These are phyloP conservation scores for Argentina anserina DNA, from an alignment of 306 rosid genomes.

Conservation along the genomic window DNA sequence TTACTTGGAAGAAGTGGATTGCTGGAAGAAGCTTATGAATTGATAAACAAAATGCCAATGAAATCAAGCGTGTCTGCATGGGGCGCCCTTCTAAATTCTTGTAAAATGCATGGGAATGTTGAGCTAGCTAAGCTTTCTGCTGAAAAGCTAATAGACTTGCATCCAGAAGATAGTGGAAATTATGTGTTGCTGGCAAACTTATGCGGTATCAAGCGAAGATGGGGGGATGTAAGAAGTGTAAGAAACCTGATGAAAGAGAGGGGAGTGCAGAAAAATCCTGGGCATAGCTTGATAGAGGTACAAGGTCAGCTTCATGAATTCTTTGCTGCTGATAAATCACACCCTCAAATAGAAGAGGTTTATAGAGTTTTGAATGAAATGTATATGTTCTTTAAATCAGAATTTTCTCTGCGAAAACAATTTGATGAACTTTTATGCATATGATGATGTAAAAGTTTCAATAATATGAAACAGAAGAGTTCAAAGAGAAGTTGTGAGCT, in stretches of 20 bases:
- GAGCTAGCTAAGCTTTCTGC: conserved; percentile 61
- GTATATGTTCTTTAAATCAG: conserved; percentile 38
- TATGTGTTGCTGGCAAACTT: conserved; percentile 56
- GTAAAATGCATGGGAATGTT: conserved; percentile 56
- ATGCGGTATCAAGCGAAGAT: conserved; percentile 51
- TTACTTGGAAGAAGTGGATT: conserved; percentile 59
- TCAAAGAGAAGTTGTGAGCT: neutral
- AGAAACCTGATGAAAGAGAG: conserved; percentile 71
- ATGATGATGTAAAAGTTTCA: neutral
- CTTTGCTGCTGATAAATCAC: conserved; percentile 69
- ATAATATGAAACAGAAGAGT: neutral
- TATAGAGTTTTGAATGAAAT: conserved; percentile 38
- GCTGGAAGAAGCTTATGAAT: conserved; percentile 56
- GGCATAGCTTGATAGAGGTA: conserved; percentile 63
- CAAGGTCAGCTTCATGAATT: conserved; percentile 55
- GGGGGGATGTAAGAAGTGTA: conserved; percentile 63
- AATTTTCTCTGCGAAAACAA: conserved; percentile 22
- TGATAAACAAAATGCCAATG: conserved; percentile 66
- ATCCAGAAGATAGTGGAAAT: conserved; percentile 66
- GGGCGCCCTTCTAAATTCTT: conserved; percentile 80
- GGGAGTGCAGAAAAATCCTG: conserved; percentile 74
- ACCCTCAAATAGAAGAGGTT: conserved; percentile 59
- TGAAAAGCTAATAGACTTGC: conserved; percentile 48
- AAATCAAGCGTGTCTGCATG: conserved; percentile 66
- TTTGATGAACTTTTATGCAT: conserved; percentile 2